Conservation (phyloP, 2,329 filamentous ascomycete species). For the Phialemoniopsis sp. region DNA sequence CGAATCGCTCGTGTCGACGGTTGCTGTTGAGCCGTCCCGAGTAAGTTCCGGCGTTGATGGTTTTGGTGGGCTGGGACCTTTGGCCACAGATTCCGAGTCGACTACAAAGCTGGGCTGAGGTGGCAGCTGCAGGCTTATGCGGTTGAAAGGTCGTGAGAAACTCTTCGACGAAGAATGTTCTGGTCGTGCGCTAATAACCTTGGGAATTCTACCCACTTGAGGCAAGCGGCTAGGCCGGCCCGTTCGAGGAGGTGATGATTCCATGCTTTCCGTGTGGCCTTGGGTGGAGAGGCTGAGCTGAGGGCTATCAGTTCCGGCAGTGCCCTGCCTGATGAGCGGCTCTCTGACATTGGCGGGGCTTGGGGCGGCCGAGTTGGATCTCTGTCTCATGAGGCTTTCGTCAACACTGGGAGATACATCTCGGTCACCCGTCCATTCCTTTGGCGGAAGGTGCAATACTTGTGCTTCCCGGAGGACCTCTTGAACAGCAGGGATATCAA, state of each 20-base stretch:
- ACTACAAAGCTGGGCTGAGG: slow-evolving; percentile 18
- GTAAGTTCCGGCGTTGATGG: slow-evolving; percentile 33
- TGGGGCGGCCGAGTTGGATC: too few species aligned
- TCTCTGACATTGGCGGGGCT: too few species aligned
- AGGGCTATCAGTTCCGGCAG: background rate
- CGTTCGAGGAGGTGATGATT: slow-evolving; percentile 5
- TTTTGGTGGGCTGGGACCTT: slow-evolving; percentile 40
- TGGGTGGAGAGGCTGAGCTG: too few species aligned
- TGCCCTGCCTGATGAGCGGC: too few species aligned
- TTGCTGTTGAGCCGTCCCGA: slow-evolving; percentile 27
- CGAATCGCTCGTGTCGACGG: slow-evolving; percentile 22
- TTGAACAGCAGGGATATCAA: slow-evolving; percentile 32
- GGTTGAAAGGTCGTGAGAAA: slow-evolving; percentile 79
- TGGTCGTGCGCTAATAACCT: slow-evolving; percentile 66
- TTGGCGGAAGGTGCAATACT: slow-evolving; percentile 16
- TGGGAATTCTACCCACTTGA: slow-evolving; percentile 82
- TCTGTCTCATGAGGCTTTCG: too few species aligned
- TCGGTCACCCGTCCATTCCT: background rate
- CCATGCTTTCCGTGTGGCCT: slow-evolving; percentile 2
- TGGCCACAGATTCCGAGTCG: slow-evolving; percentile 38
- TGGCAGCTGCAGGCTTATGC: slow-evolving; percentile 41
- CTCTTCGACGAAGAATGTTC: slow-evolving; percentile 69
- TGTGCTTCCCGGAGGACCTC: slow-evolving; percentile 48
- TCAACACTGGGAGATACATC: too few species aligned
- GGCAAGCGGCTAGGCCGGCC: slow-evolving; percentile 61